Evolutionary conservation across 2,329 filamentous ascomycete species (phyloP).

Genomic region (Neobulgaria alba): DNA sequence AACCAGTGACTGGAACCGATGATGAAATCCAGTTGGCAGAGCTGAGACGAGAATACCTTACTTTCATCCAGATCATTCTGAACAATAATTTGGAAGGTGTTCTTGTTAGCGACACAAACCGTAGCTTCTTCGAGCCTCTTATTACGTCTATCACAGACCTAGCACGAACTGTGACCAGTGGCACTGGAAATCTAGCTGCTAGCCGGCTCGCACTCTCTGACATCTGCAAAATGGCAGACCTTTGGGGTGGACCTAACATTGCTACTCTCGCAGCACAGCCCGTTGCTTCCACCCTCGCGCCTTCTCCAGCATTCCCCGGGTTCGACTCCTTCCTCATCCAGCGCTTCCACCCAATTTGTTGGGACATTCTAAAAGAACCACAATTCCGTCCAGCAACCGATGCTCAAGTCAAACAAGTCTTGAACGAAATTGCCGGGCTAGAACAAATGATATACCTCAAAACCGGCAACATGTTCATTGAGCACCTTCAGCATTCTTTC

Average conservation of each 20-base stretch:
- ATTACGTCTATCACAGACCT: slow-evolving; percentile 80
- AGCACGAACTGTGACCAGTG: slow-evolving; percentile 61
- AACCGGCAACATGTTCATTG: slow-evolving; percentile 73
- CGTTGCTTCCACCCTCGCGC: slow-evolving; percentile 39
- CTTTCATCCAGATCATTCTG: slow-evolving; percentile 82
- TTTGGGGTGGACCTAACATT: slow-evolving; percentile 85
- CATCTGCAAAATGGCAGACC: slow-evolving; percentile 70
- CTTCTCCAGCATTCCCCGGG: slow-evolving; percentile 61
- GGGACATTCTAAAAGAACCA: slow-evolving; percentile 74
- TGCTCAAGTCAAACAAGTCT: slow-evolving; percentile 78
- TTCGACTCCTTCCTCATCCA: slow-evolving; percentile 89
- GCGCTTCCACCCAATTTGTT: slow-evolving; percentile 80
- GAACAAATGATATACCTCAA: slow-evolving; percentile 89
- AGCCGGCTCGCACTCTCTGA: slow-evolving; percentile 72
- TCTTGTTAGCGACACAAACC: slow-evolving; percentile 82
- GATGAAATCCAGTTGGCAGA: slow-evolving; percentile 93
- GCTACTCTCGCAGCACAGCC: slow-evolving; percentile 47
- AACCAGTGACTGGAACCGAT: slow-evolving; percentile 82
- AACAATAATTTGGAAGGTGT: slow-evolving; percentile 85
- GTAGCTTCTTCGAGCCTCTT: slow-evolving; percentile 80
- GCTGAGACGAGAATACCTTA: slow-evolving; percentile 87
- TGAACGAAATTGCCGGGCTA: slow-evolving; percentile 77
- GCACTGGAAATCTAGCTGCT: slow-evolving; percentile 49
- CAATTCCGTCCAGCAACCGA: slow-evolving; percentile 73
- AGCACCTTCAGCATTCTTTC: slow-evolving; percentile 54